Evolutionary conservation across 345 rosid genomes (phyloP).

Genomic region (Eucalyptus pauciflora): DNA sequence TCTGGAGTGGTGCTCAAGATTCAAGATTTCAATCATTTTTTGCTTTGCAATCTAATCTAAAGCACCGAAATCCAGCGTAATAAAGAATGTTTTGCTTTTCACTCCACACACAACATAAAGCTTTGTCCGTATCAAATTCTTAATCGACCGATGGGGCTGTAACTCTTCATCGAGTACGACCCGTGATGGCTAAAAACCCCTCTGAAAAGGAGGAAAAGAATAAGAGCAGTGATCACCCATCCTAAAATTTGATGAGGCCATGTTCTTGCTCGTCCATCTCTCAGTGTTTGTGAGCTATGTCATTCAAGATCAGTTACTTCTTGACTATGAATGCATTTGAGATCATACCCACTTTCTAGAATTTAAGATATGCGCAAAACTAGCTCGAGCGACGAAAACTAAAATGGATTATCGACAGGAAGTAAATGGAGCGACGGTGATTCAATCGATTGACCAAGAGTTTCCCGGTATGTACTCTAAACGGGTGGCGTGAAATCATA

Average conservation of each 20-base stretch:
- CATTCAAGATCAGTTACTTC: background rate
- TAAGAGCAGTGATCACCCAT: background rate
- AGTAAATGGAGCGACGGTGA: rapidly evolving
- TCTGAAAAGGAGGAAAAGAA: background rate
- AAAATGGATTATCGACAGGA: background rate
- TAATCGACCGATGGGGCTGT: background rate
- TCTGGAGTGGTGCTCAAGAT: background rate
- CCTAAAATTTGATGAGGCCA: background rate
- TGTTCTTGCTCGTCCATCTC: background rate
- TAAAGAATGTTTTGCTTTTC: background rate
- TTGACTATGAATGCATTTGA: background rate
- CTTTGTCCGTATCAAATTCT: background rate
- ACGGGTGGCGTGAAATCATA: background rate
- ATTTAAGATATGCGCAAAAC: rapidly evolving
- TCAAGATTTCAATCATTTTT: background rate
- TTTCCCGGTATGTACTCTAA: background rate
- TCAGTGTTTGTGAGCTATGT: background rate
- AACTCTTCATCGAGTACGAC: background rate
- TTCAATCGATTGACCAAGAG: background rate
- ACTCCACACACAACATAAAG: background rate
- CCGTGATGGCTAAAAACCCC: background rate
- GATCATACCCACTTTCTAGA: background rate
- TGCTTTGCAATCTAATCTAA: background rate
- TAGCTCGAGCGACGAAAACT: rapidly evolving
- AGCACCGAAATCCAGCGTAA: background rate